Evolutionary conservation across 192 early-diverging fungal genomes (phyloP).

Genomic region (Backusella morwellensis): DNA sequence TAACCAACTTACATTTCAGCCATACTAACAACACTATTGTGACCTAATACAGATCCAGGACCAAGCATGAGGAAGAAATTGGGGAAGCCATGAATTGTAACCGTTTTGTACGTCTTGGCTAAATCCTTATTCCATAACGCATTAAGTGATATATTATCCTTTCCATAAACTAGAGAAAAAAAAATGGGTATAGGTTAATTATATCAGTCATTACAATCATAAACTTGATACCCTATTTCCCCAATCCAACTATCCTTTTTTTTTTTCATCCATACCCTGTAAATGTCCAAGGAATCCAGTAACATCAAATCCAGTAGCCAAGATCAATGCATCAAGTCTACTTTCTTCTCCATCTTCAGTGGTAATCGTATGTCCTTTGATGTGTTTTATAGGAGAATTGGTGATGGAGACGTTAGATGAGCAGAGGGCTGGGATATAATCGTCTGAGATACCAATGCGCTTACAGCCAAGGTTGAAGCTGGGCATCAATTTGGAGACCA

Average conservation of each 20-base stretch:
- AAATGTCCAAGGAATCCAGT: background rate
- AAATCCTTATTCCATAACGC: slow-evolving; percentile 37
- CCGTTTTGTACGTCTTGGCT: slow-evolving; percentile 42
- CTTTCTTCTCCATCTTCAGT: slow-evolving; percentile 29
- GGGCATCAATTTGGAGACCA: slow-evolving; percentile 35
- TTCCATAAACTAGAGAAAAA: slow-evolving; percentile 32
- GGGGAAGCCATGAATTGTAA: slow-evolving; percentile 44
- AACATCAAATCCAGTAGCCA: slow-evolving; percentile 40
- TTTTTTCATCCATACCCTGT: background rate
- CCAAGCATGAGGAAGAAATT: slow-evolving; percentile 57
- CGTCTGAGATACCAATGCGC: slow-evolving; percentile 33
- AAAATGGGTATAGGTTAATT: background rate
- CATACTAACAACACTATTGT: slow-evolving; percentile 50
- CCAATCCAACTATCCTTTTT: background rate
- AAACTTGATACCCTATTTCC: background rate
- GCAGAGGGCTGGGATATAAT: slow-evolving; percentile 8
- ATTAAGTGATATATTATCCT: slow-evolving; percentile 22
- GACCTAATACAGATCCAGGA: slow-evolving; percentile 48
- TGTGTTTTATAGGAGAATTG: slow-evolving; percentile 16
- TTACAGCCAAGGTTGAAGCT: slow-evolving; percentile 35
- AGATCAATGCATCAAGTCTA: slow-evolving; percentile 38
- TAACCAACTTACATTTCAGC: slow-evolving; percentile 28
- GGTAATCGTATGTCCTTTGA: slow-evolving; percentile 31
- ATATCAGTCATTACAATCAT: background rate
- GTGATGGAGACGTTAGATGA: slow-evolving; percentile 28